These are phyloP conservation scores for Boletus reticuloceps DNA, from an alignment of 768 basidiomycete genomes.

Conservation along the genomic window DNA sequence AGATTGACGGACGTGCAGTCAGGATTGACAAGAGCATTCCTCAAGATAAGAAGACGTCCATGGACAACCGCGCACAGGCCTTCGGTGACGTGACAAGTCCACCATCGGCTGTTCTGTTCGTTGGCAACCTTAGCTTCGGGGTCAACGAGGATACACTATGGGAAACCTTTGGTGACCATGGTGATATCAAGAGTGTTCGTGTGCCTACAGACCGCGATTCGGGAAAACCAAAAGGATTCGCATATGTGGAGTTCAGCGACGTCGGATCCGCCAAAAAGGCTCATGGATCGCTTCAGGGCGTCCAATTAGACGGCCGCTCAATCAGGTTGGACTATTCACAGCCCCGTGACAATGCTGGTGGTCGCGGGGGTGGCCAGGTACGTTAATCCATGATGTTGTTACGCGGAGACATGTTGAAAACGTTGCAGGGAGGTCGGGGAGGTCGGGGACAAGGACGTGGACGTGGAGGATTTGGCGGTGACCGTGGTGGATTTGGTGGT, in stretches of 20 bases:
- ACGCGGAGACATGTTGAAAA: background rate
- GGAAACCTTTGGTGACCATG: conserved; percentile 87
- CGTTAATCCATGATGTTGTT: conserved; percentile 23
- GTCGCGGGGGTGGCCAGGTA: conserved; percentile 46
- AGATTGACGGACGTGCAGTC: conserved; percentile 89
- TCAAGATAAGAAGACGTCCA: conserved; percentile 49
- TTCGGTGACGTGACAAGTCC: conserved; percentile 71
- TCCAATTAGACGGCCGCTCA: conserved; percentile 76
- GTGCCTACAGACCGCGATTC: conserved; percentile 92
- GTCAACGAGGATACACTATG: conserved; percentile 83
- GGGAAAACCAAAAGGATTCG: conserved; percentile 92
- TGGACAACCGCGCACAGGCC: conserved; percentile 69
- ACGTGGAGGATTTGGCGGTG: conserved; percentile 23
- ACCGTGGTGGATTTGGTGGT: conserved; percentile 24
- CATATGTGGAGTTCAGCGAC: conserved; percentile 91
- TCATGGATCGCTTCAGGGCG: conserved; percentile 61
- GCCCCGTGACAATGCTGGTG: conserved; percentile 65
- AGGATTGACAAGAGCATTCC: conserved; percentile 81
- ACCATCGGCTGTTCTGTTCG: conserved; percentile 78
- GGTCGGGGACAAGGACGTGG: conserved; percentile 18
- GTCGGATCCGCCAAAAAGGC: conserved; percentile 80
- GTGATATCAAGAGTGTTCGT: conserved; percentile 80
- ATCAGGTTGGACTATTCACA: conserved; percentile 86
- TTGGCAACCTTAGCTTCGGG: conserved; percentile 85
- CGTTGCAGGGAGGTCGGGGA: conserved; percentile 33